These are phyloP conservation scores for Triglochin maritima DNA, from an alignment of 106 monocot species.

Conservation along the genomic window DNA sequence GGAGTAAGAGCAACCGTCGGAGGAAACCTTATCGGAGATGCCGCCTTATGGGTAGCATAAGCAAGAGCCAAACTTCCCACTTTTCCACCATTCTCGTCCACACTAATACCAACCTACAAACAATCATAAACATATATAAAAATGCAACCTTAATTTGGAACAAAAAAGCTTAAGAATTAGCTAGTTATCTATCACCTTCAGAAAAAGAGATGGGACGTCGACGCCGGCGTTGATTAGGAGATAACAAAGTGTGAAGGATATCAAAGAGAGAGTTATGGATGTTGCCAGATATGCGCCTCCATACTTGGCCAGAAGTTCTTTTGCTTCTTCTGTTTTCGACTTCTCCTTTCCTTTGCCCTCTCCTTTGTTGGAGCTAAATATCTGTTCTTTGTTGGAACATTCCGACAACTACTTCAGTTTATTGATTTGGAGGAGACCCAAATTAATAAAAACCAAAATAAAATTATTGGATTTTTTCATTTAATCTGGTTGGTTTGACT, in stretches of 20 bases:
- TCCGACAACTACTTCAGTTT: too few relatives aligned
- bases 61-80: slow-evolving; percentile 86
- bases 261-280: slow-evolving; percentile 78
- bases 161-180: not conserved
- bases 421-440: not conserved
- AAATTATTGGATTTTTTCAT: not conserved
- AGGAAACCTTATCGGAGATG: slow-evolving; percentile 92
- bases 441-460: not conserved
- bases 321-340: slow-evolving; percentile 70
- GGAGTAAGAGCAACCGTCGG: slow-evolving; percentile 91
- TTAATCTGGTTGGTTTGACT: not conserved
- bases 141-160: not conserved
- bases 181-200: slow-evolving; percentile 29
- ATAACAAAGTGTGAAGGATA: slow-evolving; percentile 86
- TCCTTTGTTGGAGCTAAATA: slow-evolving; percentile 65
- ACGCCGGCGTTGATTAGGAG: slow-evolving; percentile 69
- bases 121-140: not conserved
- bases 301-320: slow-evolving; percentile 82
- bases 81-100: slow-evolving; percentile 70
- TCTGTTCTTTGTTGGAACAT: slow-evolving; percentile 21
- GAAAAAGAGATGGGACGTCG: slow-evolving; percentile 64
- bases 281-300: slow-evolving; percentile 95
- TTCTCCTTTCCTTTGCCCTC: slow-evolving; percentile 33
- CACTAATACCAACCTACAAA: slow-evolving; percentile 52
- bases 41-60: slow-evolving; percentile 90